phyloP scores from a whole-genome alignment of 768 basidiomycete species.

The Suillus discolor region DNA sequence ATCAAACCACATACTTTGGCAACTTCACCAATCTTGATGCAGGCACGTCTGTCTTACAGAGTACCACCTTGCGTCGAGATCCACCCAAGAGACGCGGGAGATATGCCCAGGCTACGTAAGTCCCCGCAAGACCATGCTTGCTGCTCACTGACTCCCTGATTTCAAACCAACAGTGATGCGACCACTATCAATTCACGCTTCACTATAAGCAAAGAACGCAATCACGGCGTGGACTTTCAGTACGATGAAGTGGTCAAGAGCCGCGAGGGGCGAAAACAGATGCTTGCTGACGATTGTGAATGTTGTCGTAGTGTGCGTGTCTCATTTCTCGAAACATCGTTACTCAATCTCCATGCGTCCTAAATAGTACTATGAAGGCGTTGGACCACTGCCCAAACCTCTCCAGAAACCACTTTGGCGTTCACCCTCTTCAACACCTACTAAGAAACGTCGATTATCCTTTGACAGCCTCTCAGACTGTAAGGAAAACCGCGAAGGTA shows the following conservation, averaged over 20 bases:
- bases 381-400: slow-evolving; percentile 70
- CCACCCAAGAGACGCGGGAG: slow-evolving; percentile 59
- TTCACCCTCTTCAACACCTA: slow-evolving; percentile 47
- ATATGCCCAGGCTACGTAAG: slow-evolving; percentile 49
- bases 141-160: background rate
- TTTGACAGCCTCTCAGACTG: slow-evolving; percentile 15
- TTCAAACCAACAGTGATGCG: slow-evolving; percentile 17
- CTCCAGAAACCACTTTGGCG: slow-evolving; percentile 76
- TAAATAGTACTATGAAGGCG: slow-evolving; percentile 75
- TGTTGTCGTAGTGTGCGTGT: slow-evolving; percentile 72
- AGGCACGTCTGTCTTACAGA: slow-evolving; percentile 1
- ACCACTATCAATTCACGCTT: slow-evolving; percentile 64
- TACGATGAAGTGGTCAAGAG: slow-evolving; percentile 79
- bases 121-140: slow-evolving; percentile 4
- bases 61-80: slow-evolving; percentile 4
- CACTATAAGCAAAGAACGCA: slow-evolving; percentile 64
- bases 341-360: background rate
- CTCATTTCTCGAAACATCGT: background rate
- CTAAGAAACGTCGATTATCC: slow-evolving; percentile 21
- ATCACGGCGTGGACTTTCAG: slow-evolving; percentile 65
- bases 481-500: slow-evolving; percentile 37
- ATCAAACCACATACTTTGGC: background rate
- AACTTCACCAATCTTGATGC: background rate
- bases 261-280: slow-evolving; percentile 58
- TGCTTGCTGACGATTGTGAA: slow-evolving; percentile 82